These are phyloP conservation scores for Yamadazyma insecticola DNA, from an alignment of 805 yeast genomes.

Conservation along the genomic window DNA sequence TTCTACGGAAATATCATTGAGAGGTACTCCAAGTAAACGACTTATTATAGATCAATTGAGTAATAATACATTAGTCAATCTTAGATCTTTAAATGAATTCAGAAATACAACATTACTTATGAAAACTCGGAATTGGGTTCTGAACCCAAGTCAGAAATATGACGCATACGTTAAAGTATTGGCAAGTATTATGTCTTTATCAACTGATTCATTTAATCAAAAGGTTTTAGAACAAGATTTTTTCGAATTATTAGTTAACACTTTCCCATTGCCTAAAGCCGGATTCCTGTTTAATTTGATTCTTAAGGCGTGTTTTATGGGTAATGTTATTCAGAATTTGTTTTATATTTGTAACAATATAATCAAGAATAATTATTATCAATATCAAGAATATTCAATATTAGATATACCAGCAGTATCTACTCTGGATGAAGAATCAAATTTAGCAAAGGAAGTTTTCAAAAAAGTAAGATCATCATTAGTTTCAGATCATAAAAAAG, in stretches of 20 bases:
- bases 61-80: constrained; percentile 53
- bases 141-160: constrained; percentile 18
- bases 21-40: constrained; percentile 45
- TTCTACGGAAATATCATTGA: constrained; percentile 58
- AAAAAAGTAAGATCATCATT: constrained; percentile 13
- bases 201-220: constrained; percentile 27
- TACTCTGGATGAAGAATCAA: constrained; percentile 17
- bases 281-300: constrained; percentile 45
- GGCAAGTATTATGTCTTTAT: constrained; percentile 30
- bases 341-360: constrained; percentile 24
- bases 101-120: constrained; percentile 29
- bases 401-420: constrained; percentile 35
- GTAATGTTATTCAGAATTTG: constrained; percentile 47
- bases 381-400: constrained; percentile 18
- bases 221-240: constrained; percentile 43
- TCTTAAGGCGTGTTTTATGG: constrained; percentile 44
- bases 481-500: constrained; percentile 5
- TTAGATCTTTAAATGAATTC: constrained; percentile 46
- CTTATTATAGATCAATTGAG: constrained; percentile 55
- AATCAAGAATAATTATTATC: constrained; percentile 20
- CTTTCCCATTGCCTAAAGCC: constrained; percentile 43
- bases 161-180: constrained; percentile 29
- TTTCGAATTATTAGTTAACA: constrained; percentile 48
- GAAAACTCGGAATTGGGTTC: constrained; percentile 34
- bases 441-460: constrained; percentile 18